Evolutionary conservation across 257 asterid species (phyloP).

Genomic region (Nicotiana benthamiana): DNA sequence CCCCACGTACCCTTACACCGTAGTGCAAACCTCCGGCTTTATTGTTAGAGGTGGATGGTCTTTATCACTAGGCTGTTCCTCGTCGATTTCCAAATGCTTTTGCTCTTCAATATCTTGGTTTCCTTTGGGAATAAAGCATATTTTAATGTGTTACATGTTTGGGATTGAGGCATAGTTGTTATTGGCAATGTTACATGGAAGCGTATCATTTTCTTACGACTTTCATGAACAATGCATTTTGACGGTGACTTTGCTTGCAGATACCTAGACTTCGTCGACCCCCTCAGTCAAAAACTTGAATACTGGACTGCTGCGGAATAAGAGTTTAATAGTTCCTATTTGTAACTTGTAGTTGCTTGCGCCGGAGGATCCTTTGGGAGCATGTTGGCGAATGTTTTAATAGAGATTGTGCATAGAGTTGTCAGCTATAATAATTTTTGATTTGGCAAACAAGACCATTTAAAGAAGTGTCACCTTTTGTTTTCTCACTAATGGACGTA

Average conservation of each 20-base stretch:
- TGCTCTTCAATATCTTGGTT: neutral
- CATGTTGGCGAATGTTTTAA: neutral
- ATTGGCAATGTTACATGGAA: neutral
- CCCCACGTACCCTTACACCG: neutral
- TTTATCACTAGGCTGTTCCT: neutral
- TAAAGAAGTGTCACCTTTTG: neutral
- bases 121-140: neutral
- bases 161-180: no score
- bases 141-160: neutral
- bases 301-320: neutral
- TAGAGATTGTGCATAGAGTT: neutral
- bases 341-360: neutral
- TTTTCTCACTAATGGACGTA: no score
- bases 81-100: neutral
- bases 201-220: neutral
- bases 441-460: neutral
- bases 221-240: neutral
- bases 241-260: constrained; percentile 12
- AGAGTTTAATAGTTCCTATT: neutral
- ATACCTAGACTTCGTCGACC: constrained; percentile 16
- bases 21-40: neutral
- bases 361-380: neutral
- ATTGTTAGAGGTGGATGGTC: neutral
- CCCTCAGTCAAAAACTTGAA: constrained; percentile 9
- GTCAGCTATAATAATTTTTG: neutral